Evolutionary conservation across 164 flowering plant species (phyloP).

Genomic region (Magnolia kwangsiensis): DNA sequence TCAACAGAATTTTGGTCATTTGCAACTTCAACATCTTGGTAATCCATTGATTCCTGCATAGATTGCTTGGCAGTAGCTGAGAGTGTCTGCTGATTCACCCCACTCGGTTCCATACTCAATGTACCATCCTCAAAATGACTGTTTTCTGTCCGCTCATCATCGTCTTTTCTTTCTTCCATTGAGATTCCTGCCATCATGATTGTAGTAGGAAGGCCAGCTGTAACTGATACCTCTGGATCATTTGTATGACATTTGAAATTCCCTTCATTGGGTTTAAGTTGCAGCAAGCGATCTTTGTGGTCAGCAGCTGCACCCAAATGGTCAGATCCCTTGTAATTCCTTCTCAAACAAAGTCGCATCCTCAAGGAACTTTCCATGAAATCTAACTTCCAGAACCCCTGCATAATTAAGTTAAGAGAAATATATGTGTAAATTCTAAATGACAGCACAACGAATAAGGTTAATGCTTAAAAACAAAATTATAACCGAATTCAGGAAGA

Average conservation of each 20-base stretch:
- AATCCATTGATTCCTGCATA: constrained; percentile 27
- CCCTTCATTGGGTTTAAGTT: constrained; percentile 27
- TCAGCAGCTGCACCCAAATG: constrained; percentile 91
- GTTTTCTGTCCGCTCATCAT: constrained; percentile 55
- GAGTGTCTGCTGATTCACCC: constrained; percentile 33
- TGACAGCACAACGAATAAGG: neutral
- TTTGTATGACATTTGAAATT: neutral
- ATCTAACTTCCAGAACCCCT: constrained; percentile 96
- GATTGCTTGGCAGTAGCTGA: constrained; percentile 38
- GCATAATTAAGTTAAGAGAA: constrained; percentile 3
- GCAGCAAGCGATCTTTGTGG: constrained; percentile 51
- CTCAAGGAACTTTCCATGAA: constrained; percentile 88
- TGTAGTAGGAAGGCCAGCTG: constrained; percentile 34
- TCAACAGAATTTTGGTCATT: constrained; percentile 37
- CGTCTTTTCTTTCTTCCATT: constrained; percentile 52
- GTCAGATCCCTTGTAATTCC: constrained; percentile 74
- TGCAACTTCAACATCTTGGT: constrained; percentile 34
- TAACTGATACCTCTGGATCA: neutral
- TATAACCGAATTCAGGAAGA: neutral
- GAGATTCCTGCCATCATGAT: constrained; percentile 83
- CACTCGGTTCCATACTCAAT: constrained; percentile 28
- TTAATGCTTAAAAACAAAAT: neutral
- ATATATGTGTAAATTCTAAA: neutral
- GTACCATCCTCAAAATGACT: constrained; percentile 34
- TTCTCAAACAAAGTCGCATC: constrained; percentile 79